phyloP scores from a whole-genome alignment of 768 basidiomycete genomes.

The Amanita pallidorosea region DNA sequence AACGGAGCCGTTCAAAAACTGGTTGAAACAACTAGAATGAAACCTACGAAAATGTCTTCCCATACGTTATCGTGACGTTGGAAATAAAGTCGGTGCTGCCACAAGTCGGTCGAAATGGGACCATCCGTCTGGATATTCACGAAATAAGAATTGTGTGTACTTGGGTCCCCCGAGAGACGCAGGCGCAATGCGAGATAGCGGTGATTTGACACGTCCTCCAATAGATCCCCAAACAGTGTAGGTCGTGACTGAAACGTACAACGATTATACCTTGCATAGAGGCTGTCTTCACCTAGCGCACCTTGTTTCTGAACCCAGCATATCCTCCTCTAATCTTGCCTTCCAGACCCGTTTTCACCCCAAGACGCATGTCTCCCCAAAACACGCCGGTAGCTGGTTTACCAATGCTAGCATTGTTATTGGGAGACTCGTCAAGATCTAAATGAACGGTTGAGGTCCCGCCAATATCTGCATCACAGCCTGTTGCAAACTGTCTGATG shows the following conservation, averaged over 20 bases:
- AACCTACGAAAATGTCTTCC: conserved; percentile 73
- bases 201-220: conserved; percentile 77
- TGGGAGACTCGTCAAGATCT: conserved; percentile 48
- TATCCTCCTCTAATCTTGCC: conserved; percentile 75
- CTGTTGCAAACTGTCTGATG: conserved; percentile 55
- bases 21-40: background rate
- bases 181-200: conserved; percentile 74
- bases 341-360: conserved; percentile 55
- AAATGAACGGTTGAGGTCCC: conserved; percentile 72
- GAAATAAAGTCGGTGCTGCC: conserved; percentile 90
- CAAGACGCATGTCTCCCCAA: conserved; percentile 69
- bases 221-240: conserved; percentile 80
- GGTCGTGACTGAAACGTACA: conserved; percentile 47
- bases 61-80: conserved; percentile 52
- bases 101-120: conserved; percentile 73
- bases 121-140: conserved; percentile 91
- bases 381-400: conserved; percentile 54
- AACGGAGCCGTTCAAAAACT: background rate
- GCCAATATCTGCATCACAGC: conserved; percentile 85
- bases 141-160: conserved; percentile 78
- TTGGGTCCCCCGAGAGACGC: conserved; percentile 65
- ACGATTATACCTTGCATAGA: background rate
- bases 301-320: conserved; percentile 84
- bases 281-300: conserved; percentile 14
- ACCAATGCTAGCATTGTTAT: conserved; percentile 32